phyloP scores from a whole-genome alignment of 345 rosid species.

The Eucalyptus lansdowneana region DNA sequence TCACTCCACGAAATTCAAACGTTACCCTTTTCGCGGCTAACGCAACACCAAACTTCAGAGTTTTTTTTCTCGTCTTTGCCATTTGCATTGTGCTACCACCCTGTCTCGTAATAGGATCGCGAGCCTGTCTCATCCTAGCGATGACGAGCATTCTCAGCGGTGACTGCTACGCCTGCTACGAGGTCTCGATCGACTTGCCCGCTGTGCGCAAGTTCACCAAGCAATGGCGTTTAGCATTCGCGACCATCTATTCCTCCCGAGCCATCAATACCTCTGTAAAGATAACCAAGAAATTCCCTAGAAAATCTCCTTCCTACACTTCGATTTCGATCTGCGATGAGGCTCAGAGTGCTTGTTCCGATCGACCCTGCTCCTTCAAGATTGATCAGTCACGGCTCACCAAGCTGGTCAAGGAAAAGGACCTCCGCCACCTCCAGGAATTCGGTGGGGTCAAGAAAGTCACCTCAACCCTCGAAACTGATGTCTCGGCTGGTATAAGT shows the following conservation, averaged over 20 bases:
- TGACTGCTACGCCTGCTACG: not conserved
- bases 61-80: not conserved
- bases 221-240: constrained; percentile 42
- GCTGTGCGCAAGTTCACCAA: constrained; percentile 7
- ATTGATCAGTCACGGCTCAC: constrained; percentile 13
- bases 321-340: constrained; percentile 10
- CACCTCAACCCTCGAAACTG: constrained; percentile 17
- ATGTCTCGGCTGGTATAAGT: constrained; percentile 14
- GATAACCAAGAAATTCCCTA: not conserved
- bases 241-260: constrained; percentile 32
- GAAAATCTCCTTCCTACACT: not conserved
- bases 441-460: constrained; percentile 29
- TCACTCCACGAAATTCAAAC: not conserved
- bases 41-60: not conserved
- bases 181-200: constrained; percentile 12
- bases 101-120: not conserved
- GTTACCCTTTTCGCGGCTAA: not conserved
- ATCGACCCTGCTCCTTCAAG: constrained; percentile 13
- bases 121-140: not conserved
- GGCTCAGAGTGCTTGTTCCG: constrained; percentile 30
- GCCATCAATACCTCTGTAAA: not conserved
- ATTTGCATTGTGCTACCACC: not conserved
- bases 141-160: not conserved
- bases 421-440: constrained; percentile 4
- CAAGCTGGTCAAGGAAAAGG: constrained; percentile 33